A percentile compares a stretch with the other conserved stretches of the same genome.
phyloP scores from a whole-genome alignment of 2,329 filamentous ascomycete genomes.

The Calonectria hongkongensis region DNA sequence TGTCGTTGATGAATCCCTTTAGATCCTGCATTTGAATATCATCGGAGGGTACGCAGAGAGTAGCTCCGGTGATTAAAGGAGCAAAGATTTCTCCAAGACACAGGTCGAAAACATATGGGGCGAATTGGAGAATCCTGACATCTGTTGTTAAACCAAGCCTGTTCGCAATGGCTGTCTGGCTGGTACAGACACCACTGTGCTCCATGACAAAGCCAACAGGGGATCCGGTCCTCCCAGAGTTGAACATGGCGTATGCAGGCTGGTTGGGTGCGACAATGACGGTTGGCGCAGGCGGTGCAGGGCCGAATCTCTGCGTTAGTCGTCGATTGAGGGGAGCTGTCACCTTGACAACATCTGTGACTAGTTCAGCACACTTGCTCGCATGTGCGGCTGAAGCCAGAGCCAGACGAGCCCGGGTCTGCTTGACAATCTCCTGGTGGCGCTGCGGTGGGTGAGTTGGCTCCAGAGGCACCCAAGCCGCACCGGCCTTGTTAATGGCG shows the following conservation, averaged over 20 bases:
- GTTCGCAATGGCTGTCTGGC: slow-evolving; percentile 29
- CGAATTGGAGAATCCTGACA: slow-evolving; percentile 37
- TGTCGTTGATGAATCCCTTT: not conserved
- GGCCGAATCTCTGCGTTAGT: slow-evolving; percentile 3
- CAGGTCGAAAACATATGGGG: slow-evolving; percentile 29
- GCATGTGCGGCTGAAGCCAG: not conserved
- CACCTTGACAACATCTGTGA: not conserved
- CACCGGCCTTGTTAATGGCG: slow-evolving; percentile 29
- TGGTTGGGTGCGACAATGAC: not conserved
- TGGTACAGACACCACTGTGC: slow-evolving; percentile 44
- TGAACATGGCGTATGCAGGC: slow-evolving; percentile 51
- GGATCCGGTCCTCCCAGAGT: slow-evolving; percentile 51
- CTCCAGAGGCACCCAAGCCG: slow-evolving; percentile 22
- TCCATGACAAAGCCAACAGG: slow-evolving; percentile 51
- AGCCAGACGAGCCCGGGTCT: not conserved
- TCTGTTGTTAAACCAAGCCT: slow-evolving; percentile 24
- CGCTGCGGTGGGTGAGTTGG: slow-evolving; percentile 1
- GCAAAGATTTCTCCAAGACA: slow-evolving; percentile 33
- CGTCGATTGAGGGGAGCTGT: slow-evolving; percentile 2
- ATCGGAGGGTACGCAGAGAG: slow-evolving; percentile 35
- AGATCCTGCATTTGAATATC: slow-evolving; percentile 15
- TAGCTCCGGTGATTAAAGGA: slow-evolving; percentile 34
- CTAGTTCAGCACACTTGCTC: not conserved
- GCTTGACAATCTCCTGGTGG: slow-evolving; percentile 10
- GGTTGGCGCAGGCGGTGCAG: not conserved